These are phyloP conservation scores for Aspergillus bertholletiae DNA, from an alignment of 495 filamentous ascomycete species.

Conservation along the genomic window DNA sequence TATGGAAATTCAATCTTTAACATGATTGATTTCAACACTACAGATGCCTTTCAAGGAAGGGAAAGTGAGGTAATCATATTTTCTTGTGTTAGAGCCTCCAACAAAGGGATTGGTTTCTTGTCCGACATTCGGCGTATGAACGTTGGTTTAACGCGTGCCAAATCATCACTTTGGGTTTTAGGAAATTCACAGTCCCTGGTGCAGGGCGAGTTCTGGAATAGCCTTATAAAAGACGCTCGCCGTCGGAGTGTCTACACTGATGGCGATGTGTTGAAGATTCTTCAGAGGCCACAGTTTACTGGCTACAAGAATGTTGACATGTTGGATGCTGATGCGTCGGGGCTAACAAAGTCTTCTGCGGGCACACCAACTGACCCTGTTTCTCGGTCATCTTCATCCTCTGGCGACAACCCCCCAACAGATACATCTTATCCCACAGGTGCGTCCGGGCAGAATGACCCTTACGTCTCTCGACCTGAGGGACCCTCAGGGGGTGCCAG, in stretches of 20 bases:
- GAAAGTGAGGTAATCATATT: slow-evolving; percentile 99
- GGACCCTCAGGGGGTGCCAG: slow-evolving; percentile 44
- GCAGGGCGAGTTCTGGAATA: slow-evolving; percentile 86
- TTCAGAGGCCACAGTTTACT: slow-evolving; percentile 48
- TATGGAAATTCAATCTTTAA: slow-evolving; percentile 75
- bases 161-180: slow-evolving; percentile 91
- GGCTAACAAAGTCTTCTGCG: slow-evolving; percentile 10
- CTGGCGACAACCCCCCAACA: slow-evolving; percentile 18
- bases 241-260: slow-evolving; percentile 70
- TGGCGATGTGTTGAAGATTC: slow-evolving; percentile 56
- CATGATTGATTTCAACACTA: slow-evolving; percentile 93
- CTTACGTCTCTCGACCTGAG: slow-evolving; percentile 22
- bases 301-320: slow-evolving; percentile 47
- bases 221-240: slow-evolving; percentile 77
- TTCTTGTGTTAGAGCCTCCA: slow-evolving; percentile 91
- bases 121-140: slow-evolving; percentile 99
- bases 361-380: slow-evolving; percentile 16
- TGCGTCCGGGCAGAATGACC: slow-evolving; percentile 23
- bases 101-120: slow-evolving; percentile 95
- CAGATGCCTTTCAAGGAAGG: slow-evolving; percentile 94
- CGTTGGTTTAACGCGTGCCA: slow-evolving; percentile 93
- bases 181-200: slow-evolving; percentile 82
- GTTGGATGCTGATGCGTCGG: slow-evolving; percentile 31
- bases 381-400: slow-evolving; percentile 25
- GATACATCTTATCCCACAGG: slow-evolving; percentile 26